Conservation (phyloP, 148 eudicot genomes). For the Fagopyrum esculentum region DNA sequence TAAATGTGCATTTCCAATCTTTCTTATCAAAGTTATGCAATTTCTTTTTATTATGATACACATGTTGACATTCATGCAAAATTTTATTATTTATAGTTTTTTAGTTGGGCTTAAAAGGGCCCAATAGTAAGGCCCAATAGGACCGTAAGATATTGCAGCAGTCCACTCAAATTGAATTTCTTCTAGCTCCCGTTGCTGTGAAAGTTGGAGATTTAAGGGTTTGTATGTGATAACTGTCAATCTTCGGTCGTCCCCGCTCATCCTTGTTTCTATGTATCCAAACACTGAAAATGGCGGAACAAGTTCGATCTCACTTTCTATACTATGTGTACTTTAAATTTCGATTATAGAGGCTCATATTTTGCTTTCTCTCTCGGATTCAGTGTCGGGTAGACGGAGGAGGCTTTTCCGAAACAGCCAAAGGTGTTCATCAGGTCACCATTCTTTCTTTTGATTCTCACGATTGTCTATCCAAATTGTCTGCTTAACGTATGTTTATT, state of each 20-base stretch:
- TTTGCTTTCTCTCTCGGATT: too few relatives aligned
- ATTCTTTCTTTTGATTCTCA: too few relatives aligned
- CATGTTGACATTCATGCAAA: too few relatives aligned
- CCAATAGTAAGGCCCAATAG: not conserved
- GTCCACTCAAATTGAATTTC: too few relatives aligned
- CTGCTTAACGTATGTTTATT: too few relatives aligned
- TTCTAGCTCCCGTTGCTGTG: not conserved
- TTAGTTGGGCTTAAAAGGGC: too few relatives aligned
- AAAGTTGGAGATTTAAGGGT: not conserved
- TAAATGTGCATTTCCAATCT: too few relatives aligned
- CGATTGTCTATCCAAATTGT: too few relatives aligned
- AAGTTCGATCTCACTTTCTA: not conserved
- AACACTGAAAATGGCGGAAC: conserved; percentile 10
- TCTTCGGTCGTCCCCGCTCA: not conserved
- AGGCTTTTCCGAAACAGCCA: conserved; percentile 49
- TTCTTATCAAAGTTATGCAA: too few relatives aligned
- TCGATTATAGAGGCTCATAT: not conserved
- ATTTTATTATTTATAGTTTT: too few relatives aligned
- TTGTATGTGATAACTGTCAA: not conserved
- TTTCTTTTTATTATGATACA: too few relatives aligned
- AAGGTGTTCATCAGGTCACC: conserved; percentile 42
- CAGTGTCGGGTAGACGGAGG: conserved; percentile 7
- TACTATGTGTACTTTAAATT: not conserved
- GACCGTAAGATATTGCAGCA: not conserved
- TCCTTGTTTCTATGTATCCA: not conserved